Base-by-base conservation (phyloP, 2,329 filamentous ascomycete species). In the Aschersonia sp. region DNA sequence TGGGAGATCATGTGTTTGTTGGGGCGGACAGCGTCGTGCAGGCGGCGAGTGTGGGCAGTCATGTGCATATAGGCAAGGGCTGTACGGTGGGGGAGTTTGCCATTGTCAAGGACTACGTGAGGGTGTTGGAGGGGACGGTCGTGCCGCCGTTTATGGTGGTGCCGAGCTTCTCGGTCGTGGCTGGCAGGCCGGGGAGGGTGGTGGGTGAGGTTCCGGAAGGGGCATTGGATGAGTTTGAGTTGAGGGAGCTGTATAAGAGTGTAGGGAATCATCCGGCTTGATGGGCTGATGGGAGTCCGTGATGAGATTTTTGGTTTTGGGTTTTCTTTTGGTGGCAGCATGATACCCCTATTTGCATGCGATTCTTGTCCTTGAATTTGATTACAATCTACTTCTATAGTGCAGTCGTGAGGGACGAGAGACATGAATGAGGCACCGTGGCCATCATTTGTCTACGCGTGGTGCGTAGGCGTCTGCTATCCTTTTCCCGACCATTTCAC, bases 1-100 rank as follows among this genome's bases (percentile, higher is more conserved):
- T 98, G 54, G 89, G 89, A 44, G 89, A 96, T 63, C 91, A 97
- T 66, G 89, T 96, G 53, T 96, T 91, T 65, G 77, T 98, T 45
- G 89, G 88, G 50, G 74, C 78, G 58, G 71, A 72, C 35, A 80
- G 81, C 40, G 78, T 91, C 40, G 76, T 98, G 40, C 87, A 92
- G 61, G 88, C 91, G 1, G 88, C 89, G 5, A 77, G 79, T 38
- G 79, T 98, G 47, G 85, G 86, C 2, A 88, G 76, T 55, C 87
- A 96, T 65, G 89, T 97, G 12, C 79, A 88, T 61, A 85, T 98
- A 51, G 89, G 89, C 29, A 74, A 75, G 48, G 78, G 81, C 46
- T 86, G 82, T 52, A 82, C 84, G 1, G 73, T 98, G 45, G 85
- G 87, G 49, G 84, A 89, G 55, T 89, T 96, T 64, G 85, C 83